Evolutionary conservation across 1,284 basidiomycete genomes (phyloP).

Genomic region (Agaricales sp.): DNA sequence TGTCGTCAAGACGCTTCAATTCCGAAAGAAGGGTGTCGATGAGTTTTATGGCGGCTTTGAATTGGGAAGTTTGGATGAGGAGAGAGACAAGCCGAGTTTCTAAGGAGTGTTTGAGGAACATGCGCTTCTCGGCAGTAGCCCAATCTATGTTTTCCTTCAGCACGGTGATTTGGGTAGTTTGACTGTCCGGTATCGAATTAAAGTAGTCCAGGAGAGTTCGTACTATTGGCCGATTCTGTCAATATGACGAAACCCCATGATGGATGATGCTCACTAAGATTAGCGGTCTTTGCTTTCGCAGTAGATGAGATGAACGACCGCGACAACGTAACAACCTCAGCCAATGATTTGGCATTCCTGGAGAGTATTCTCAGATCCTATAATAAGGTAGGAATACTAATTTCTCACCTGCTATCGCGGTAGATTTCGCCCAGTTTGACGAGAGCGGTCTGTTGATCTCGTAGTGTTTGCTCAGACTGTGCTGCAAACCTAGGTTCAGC

Average conservation of each 20-base stretch:
- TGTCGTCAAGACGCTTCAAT: constrained; percentile 91
- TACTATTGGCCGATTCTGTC: constrained; percentile 36
- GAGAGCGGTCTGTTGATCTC: constrained; percentile 82
- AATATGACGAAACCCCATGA: constrained; percentile 5
- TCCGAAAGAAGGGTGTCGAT: constrained; percentile 86
- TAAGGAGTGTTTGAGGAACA: constrained; percentile 92
- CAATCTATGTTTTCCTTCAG: constrained; percentile 88
- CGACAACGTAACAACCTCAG: constrained; percentile 81
- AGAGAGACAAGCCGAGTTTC: constrained; percentile 75
- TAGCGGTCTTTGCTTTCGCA: constrained; percentile 97
- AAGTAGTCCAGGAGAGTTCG: constrained; percentile 91
- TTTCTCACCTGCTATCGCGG: constrained; percentile 71
- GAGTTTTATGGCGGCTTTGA: constrained; percentile 71
- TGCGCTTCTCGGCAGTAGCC: constrained; percentile 88
- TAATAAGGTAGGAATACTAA: neutral
- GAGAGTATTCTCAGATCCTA: constrained; percentile 1
- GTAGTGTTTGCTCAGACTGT: constrained; percentile 47
- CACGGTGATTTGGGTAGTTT: constrained; percentile 77
- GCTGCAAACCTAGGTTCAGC: constrained; percentile 11
- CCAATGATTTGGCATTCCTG: constrained; percentile 80
- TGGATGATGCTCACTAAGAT: constrained; percentile 61
- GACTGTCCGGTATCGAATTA: constrained; percentile 64
- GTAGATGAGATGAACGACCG: constrained; percentile 89
- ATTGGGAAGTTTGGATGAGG: constrained; percentile 32
- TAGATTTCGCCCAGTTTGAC: constrained; percentile 85